Evolutionary conservation across 805 yeast species (phyloP).

Genomic region (Priceomyces carsonii): DNA sequence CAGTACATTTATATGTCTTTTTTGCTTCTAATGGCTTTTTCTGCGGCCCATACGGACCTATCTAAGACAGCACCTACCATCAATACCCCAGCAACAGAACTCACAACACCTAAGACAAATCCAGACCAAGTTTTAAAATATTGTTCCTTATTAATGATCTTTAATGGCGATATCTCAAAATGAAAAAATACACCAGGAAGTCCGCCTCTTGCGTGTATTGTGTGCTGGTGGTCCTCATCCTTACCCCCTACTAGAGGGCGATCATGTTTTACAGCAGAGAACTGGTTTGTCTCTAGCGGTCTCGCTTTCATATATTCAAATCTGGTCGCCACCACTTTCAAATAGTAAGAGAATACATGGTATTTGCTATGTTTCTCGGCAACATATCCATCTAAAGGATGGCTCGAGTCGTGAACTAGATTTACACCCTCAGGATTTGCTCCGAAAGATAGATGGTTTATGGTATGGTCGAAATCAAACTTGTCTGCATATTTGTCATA

Average conservation of each 20-base stretch:
- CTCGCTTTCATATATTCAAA: conserved; percentile 61
- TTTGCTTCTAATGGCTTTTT: conserved; percentile 68
- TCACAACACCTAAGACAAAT: conserved; percentile 76
- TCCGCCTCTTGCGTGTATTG: conserved; percentile 81
- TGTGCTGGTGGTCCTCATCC: conserved; percentile 89
- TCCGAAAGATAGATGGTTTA: conserved; percentile 86
- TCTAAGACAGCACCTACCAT: conserved; percentile 91
- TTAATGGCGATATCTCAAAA: conserved; percentile 91
- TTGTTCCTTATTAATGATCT: conserved; percentile 81
- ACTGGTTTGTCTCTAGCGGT: conserved; percentile 81
- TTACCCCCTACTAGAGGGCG: conserved; percentile 84
- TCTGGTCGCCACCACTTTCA: conserved; percentile 89
- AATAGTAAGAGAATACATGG: conserved; percentile 72
- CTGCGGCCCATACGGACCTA: conserved; percentile 86
- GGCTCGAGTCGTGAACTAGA: conserved; percentile 43
- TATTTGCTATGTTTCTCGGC: conserved; percentile 48
- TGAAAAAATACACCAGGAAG: conserved; percentile 85
- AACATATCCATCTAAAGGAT: conserved; percentile 64
- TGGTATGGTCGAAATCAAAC: conserved; percentile 73
- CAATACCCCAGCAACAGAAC: conserved; percentile 90
- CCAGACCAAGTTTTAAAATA: conserved; percentile 78
- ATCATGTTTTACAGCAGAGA: conserved; percentile 84
- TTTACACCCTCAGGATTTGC: conserved; percentile 44
- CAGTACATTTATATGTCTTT: conserved; percentile 50
- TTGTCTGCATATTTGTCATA: conserved; percentile 55